Conservation (phyloP, 2,329 filamentous ascomycete species). For the Thelonectria discophora region DNA sequence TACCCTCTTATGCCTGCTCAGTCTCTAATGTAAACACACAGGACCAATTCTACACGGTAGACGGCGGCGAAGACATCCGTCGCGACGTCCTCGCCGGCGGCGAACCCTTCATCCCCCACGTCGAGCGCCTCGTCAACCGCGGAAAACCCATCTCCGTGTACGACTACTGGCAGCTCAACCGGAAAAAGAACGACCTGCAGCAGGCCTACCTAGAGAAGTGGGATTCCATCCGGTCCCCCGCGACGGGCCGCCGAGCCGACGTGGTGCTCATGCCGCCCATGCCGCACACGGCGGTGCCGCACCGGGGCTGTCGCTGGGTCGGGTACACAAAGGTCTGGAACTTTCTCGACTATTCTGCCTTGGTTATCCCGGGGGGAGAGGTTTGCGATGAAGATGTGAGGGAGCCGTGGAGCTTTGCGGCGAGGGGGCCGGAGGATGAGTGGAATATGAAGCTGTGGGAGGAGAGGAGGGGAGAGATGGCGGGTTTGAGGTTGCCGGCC, state of each 20-base stretch:
- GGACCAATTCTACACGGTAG: slow-evolving; percentile 69
- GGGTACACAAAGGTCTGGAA: slow-evolving; percentile 53
- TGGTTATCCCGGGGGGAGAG: slow-evolving; percentile 41
- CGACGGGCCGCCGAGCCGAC: slow-evolving; percentile 60
- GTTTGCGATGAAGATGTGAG: slow-evolving; percentile 53
- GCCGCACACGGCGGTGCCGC: slow-evolving; percentile 66
- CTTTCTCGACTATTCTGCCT: slow-evolving; percentile 41
- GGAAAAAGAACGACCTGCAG: slow-evolving; percentile 56
- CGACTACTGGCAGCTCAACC: slow-evolving; percentile 74
- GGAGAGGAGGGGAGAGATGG: slow-evolving; percentile 28
- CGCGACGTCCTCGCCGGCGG: slow-evolving; percentile 62
- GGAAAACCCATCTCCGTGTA: slow-evolving; percentile 66
- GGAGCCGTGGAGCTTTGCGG: slow-evolving; percentile 37
- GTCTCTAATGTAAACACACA: slow-evolving; percentile 22
- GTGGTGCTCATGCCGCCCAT: slow-evolving; percentile 66
- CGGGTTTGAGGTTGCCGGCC: slow-evolving; percentile 49
- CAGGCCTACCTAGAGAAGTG: slow-evolving; percentile 65
- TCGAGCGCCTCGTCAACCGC: slow-evolving; percentile 63
- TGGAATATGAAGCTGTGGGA: slow-evolving; percentile 33
- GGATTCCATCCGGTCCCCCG: slow-evolving; percentile 54
- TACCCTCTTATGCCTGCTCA: no score
- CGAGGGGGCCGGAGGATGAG: slow-evolving; percentile 24
- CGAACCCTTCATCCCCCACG: slow-evolving; percentile 67
- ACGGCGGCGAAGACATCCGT: slow-evolving; percentile 70
- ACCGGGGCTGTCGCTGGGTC: slow-evolving; percentile 53